Evolutionary conservation across 305 asterid genomes (phyloP), one percentile per base, ranked within the genome.

Genomic region (Fraxinus angustifolia): DNA sequence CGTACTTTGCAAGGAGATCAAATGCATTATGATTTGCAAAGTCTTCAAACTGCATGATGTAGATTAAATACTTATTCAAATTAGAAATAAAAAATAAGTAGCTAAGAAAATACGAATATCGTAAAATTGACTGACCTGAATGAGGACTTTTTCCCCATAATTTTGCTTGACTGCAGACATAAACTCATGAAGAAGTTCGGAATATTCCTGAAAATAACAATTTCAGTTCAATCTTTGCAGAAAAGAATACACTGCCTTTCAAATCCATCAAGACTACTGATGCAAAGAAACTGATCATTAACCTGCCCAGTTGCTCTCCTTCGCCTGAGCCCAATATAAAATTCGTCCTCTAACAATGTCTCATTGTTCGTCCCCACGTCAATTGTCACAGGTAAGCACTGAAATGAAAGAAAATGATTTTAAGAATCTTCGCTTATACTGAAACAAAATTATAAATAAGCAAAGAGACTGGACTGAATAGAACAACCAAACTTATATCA

Each of bases 11-110:
- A 56, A 89, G 90, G 53, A 89, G 89, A 60, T 87, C 89, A 56
- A 89, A 89, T 40, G 92, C 92, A 78, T 89, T 87, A 75, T 89
- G 92, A 82, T 89, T 89, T 26, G 90, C 92, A 21, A 89, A 86
- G 79, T 89, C 92, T 83, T 89, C 92, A 83, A 89, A 89, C 90
- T 87, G 88, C 53, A 80, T 19, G 82, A 56, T 17, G 67, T 56
- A 56, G 67, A 56, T 56, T 56, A 48, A 50, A 45, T 75, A 19
- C 28, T 31, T 79, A 36, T 35, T 56, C 28, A 0, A 11, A 23
- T 56, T 19, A 56, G 26, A 56, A 56, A n/a, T 53, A 0, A 14
- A 45, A 75, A 40, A 16, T 3, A 8, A 34, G 38, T 19, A 30
- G 72, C 67, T n/a, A 67, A 56, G 67, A 4, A 73, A 80, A 19